These are phyloP conservation scores for Flagelloscypha sp. DNA, from an alignment of 768 basidiomycete species.

Conservation along the genomic window DNA sequence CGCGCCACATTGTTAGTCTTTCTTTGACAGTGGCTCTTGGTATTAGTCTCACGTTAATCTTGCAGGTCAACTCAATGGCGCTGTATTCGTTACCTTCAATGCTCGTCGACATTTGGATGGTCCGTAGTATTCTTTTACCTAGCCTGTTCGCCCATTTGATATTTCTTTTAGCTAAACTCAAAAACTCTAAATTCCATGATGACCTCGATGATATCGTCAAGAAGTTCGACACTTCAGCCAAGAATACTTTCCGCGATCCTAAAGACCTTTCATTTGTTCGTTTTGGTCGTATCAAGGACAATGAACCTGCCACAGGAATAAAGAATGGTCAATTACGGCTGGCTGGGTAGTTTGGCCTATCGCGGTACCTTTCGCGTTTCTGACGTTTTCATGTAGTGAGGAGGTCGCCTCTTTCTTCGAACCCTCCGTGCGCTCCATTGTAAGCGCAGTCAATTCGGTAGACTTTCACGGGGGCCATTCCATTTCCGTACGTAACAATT, in stretches of 20 bases:
- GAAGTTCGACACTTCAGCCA: slow-evolving; percentile 30
- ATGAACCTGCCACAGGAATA: slow-evolving; percentile 29
- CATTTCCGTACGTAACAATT: too few relatives aligned
- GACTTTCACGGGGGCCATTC: slow-evolving; percentile 28
- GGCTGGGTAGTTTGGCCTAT: slow-evolving; percentile 18
- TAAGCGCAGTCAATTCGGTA: slow-evolving; percentile 6
- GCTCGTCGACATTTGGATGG: slow-evolving; percentile 32
- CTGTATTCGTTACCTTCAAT: slow-evolving; percentile 40
- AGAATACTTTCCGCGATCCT: slow-evolving; percentile 34
- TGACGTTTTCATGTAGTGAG: slow-evolving; percentile 12
- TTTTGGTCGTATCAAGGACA: slow-evolving; percentile 32
- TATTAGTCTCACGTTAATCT: slow-evolving; percentile 1
- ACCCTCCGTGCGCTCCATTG: slow-evolving; percentile 14
- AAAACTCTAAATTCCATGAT: slow-evolving; percentile 30
- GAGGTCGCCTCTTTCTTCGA: slow-evolving; percentile 30
- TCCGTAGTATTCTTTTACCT: slow-evolving; percentile 12
- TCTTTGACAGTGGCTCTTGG: not conserved
- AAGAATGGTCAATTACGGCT: slow-evolving; percentile 31
- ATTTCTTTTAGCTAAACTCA: slow-evolving; percentile 25
- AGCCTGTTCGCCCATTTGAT: not conserved
- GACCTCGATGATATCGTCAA: slow-evolving; percentile 28
- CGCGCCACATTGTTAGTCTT: slow-evolving; percentile 30
- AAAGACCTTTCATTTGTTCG: slow-evolving; percentile 30
- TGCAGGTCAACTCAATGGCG: slow-evolving; percentile 43
- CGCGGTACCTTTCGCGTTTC: not conserved